These are phyloP conservation scores for Oryza glumipatula DNA, from an alignment of 176 grass and related monocot genomes.

Conservation along the genomic window DNA sequence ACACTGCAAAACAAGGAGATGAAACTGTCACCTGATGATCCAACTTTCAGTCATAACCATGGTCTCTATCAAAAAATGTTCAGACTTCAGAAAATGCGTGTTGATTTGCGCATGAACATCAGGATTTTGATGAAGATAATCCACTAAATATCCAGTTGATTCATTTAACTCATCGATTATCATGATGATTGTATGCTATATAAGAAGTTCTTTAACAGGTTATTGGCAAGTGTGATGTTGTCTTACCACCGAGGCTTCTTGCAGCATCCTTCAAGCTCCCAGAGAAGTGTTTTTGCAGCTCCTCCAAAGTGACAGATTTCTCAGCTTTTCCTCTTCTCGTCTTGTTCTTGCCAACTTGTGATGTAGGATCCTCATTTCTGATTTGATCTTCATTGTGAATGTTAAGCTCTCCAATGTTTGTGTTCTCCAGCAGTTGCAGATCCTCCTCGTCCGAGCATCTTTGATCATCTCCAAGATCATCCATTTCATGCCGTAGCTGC, in stretches of 20 bases:
- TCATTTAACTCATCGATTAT: not conserved
- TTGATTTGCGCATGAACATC: not conserved
- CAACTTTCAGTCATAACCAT: not conserved
- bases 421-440: not conserved
- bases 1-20: conserved; percentile 54
- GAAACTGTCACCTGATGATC: not conserved
- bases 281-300: conserved; percentile 71
- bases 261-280: conserved; percentile 86
- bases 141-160: not conserved
- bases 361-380: not conserved
- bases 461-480: conserved; percentile 4
- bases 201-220: not conserved
- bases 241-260: conserved; percentile 78
- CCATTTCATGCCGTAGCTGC: not conserved
- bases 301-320: conserved; percentile 70
- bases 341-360: conserved; percentile 38
- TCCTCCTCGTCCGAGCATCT: conserved; percentile 32
- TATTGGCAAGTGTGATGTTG: not conserved
- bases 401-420: not conserved
- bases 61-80: not conserved
- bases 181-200: not conserved
- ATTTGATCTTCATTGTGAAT: not conserved
- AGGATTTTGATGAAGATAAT: not conserved
- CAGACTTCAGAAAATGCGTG: not conserved
- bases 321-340: conserved; percentile 63